phyloP scores from a whole-genome alignment of 1,284 basidiomycete species.

The Ganoderma multipileum region DNA sequence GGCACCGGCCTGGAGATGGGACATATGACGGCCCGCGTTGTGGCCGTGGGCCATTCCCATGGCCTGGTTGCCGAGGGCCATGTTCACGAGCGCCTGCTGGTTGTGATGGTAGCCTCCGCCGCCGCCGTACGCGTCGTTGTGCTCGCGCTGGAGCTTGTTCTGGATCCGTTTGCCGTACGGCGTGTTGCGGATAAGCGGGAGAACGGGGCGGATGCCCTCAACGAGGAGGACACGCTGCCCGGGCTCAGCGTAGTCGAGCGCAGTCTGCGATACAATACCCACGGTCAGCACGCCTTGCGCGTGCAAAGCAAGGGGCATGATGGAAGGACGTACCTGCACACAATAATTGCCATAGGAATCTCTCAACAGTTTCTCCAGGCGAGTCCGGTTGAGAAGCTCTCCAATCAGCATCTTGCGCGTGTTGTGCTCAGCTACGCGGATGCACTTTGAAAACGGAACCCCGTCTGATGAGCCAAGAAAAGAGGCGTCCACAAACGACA shows the following conservation, averaged over 20 bases:
- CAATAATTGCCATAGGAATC: slow-evolving; percentile 97
- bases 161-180: slow-evolving; percentile 98
- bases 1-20: slow-evolving; percentile 58
- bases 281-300: slow-evolving; percentile 21
- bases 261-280: slow-evolving; percentile 63
- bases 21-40: slow-evolving; percentile 58
- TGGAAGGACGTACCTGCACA: slow-evolving; percentile 67
- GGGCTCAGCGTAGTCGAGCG: slow-evolving; percentile 94
- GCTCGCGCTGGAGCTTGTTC: slow-evolving; percentile 94
- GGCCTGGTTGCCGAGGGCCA: slow-evolving; percentile 62
- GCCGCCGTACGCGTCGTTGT: slow-evolving; percentile 73
- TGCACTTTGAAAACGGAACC: slow-evolving; percentile 65
- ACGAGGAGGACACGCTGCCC: slow-evolving; percentile 86
- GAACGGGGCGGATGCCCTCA: slow-evolving; percentile 95
- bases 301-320: slow-evolving; percentile 11
- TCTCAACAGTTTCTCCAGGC: slow-evolving; percentile 94
- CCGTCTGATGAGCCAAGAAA: slow-evolving; percentile 12
- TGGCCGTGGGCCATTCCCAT: slow-evolving; percentile 49
- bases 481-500: not conserved
- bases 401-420: slow-evolving; percentile 96
- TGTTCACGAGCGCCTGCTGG: slow-evolving; percentile 67
- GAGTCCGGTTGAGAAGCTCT: slow-evolving; percentile 93
- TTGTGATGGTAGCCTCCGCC: slow-evolving; percentile 57
- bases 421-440: slow-evolving; percentile 95
- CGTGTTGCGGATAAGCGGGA: slow-evolving; percentile 95